Evolutionary conservation across 805 yeast species (phyloP), one percentile per base, ranked within the genome.

Genomic region (Metschnikowia baotianmanensis): DNA sequence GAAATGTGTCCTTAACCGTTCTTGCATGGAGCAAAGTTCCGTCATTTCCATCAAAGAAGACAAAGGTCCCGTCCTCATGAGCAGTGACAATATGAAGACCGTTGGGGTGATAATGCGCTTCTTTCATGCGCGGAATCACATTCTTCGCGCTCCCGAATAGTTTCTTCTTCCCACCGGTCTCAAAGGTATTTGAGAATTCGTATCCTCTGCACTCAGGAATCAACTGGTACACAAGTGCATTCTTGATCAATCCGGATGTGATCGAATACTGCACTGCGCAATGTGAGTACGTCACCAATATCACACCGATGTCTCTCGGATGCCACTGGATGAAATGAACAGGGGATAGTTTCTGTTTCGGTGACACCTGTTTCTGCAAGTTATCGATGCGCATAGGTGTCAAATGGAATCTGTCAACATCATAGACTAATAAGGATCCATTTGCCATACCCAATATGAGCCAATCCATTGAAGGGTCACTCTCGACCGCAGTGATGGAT

Each of bases 401-500:
- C 48, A 81, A 60, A 20, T 58, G 53, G 24, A 90, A 85, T 26
- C 95, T 71, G 56, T 89, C 97, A 13, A 91, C 80, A 59, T 93
- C 96, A 56, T 75, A 91, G 7, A 83, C 80, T 22, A 79, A 61
- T 1, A 85, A 62, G 2, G 77, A 60, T 1, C 99, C 99, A 58
- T 81, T 88, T 34, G 78, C 74, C 38, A 87, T 65, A 3, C 98
- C 99, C 16, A 91, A 54, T 32, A 83, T 71, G 12, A 91, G 63
- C 87, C 93, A 93, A 61, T 90, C 97, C 48, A 93, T 60, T 0
- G 95, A 74, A 2, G 97, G 96, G 55, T 93, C 99, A 1, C 84
- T 62, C 43, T 78, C 93, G 11, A 82, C 68, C 3, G 86, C 73
- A 1, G 86, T 72, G n/a, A 90, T 74, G 10, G 75, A 70, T 1